Conservation (phyloP, 352 stramenopile genomes). For the Bremia lactucae region DNA sequence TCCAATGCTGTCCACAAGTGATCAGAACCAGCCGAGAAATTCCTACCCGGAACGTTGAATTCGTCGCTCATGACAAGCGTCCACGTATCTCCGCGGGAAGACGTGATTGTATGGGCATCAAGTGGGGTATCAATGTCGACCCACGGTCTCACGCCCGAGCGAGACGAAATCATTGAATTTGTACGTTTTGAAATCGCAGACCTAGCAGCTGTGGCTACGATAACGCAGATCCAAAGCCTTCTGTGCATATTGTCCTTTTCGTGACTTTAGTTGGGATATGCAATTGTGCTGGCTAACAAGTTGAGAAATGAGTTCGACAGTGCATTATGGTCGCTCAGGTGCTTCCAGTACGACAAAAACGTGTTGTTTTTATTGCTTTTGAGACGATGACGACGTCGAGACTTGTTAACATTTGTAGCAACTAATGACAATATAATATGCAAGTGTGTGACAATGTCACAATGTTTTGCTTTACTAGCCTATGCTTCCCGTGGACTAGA, state of each 20-base stretch:
- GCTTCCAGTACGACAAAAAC: no score
- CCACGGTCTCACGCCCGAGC: slow-evolving; percentile 29
- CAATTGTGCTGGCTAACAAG: no score
- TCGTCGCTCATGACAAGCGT: slow-evolving; percentile 67
- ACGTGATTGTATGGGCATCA: slow-evolving; percentile 15
- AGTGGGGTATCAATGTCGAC: slow-evolving; percentile 30
- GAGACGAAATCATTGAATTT: slow-evolving; percentile 17
- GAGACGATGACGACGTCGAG: no score
- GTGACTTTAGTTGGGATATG: slow-evolving; percentile 1
- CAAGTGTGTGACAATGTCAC: no score
- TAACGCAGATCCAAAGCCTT: not conserved
- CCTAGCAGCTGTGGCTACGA: not conserved
- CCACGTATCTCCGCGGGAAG: slow-evolving; percentile 42
- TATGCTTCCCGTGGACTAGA: no score
- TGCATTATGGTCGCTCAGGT: no score
- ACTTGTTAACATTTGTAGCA: no score
- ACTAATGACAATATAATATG: no score
- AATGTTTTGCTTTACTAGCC: no score
- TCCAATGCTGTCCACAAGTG: slow-evolving; percentile 78
- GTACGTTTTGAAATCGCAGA: slow-evolving; percentile 7
- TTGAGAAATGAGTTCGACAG: no score
- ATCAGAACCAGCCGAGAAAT: slow-evolving; percentile 21
- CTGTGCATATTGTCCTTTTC: slow-evolving; percentile 6
- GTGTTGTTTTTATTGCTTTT: no score
- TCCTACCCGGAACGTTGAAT: slow-evolving; percentile 57